Base-by-base conservation (phyloP, 805 yeast species). In the Saturnispora mendoncae region DNA sequence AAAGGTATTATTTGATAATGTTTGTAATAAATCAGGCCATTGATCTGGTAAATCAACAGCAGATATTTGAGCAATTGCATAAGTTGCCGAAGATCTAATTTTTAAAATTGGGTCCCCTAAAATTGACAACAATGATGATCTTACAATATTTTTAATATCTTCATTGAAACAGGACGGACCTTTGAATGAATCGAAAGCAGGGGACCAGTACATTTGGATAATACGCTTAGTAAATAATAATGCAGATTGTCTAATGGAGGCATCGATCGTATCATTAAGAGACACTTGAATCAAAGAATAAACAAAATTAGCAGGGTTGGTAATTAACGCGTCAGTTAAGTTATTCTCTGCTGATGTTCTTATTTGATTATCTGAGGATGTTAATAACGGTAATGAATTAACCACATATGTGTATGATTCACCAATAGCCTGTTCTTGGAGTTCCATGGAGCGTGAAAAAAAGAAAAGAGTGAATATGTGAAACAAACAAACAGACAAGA, bases 1-100 rank as follows among this genome's bases (percentile, higher is more conserved):
- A 9, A 8, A 9, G 6, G 46, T 47, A 4, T 52, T 47, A n/a
- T 45, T 14, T 2, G 53, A 78, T 17, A 85, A 53, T 6, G 58
- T 58, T 26, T 60, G 54, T 42, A 84, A 55, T 36, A 88, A 64
- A 18, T 68, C 71, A 0, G 97, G 95, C 97, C 97, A 90, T 56
- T 86, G 94, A 55, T 92, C 97, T 0, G 98, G 98, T 54, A 75
- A 90, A 54, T 90, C 98, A 1, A 79, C 83, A 3, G 83, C 81
- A 0, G 95, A 86, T 13, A 90, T 84, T 52, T 84, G 94, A 4
- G 83, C 83, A 14, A 87, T 73, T 13, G 84, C 80, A 48, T 84
- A 80, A 2, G 88, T 77, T 2, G 83, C 74, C 38, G 83, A 71
- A 24, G 69, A 71, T 44, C 85, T 68, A 13, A 88, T 64, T 51